phyloP scores from a whole-genome alignment of 2,329 filamentous ascomycete species.

The Aspergillus vadensis region DNA sequence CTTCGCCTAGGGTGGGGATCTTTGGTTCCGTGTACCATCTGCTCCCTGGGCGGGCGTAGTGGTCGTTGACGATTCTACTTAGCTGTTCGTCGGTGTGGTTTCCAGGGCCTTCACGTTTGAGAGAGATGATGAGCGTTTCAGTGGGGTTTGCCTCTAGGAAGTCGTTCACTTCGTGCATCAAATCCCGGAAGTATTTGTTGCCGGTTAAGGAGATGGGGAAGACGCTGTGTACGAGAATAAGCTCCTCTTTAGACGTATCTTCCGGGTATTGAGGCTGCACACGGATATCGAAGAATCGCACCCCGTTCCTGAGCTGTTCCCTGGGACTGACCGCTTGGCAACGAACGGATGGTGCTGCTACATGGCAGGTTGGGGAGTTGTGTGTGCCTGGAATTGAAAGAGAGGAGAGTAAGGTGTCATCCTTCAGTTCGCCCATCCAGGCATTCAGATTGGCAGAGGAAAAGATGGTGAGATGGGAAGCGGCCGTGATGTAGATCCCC shows the following conservation, averaged over 20 bases:
- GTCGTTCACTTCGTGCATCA: constrained; percentile 69
- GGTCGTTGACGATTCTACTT: constrained; percentile 68
- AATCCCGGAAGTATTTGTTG: constrained; percentile 72
- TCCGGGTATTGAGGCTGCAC: constrained; percentile 66
- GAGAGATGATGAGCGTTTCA: constrained; percentile 80
- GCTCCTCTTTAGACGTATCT: constrained; percentile 62
- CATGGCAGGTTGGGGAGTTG: constrained; percentile 84
- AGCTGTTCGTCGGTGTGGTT: constrained; percentile 78
- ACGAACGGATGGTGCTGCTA: constrained; percentile 85
- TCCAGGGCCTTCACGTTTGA: constrained; percentile 90
- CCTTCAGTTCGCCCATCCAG: constrained; percentile 80
- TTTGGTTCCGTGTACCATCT: constrained; percentile 78
- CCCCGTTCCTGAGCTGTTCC: constrained; percentile 82
- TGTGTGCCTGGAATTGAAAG: constrained; percentile 94
- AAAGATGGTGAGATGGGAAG: constrained; percentile 63
- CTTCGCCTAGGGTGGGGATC: constrained; percentile 77
- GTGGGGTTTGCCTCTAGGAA: constrained; percentile 78
- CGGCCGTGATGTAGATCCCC: constrained; percentile 63
- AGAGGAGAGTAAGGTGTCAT: constrained; percentile 72
- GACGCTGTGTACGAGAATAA: constrained; percentile 83
- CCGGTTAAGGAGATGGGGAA: constrained; percentile 87
- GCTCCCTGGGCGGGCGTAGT: constrained; percentile 62
- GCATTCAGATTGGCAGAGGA: constrained; percentile 67
- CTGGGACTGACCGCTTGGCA: constrained; percentile 80
- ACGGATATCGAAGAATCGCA: constrained; percentile 91